Percentiles rank a stretch among this genome's conserved stretches.
Conservation (phyloP, 2,329 filamentous ascomycete genomes). For the Trichoderma koningii region DNA sequence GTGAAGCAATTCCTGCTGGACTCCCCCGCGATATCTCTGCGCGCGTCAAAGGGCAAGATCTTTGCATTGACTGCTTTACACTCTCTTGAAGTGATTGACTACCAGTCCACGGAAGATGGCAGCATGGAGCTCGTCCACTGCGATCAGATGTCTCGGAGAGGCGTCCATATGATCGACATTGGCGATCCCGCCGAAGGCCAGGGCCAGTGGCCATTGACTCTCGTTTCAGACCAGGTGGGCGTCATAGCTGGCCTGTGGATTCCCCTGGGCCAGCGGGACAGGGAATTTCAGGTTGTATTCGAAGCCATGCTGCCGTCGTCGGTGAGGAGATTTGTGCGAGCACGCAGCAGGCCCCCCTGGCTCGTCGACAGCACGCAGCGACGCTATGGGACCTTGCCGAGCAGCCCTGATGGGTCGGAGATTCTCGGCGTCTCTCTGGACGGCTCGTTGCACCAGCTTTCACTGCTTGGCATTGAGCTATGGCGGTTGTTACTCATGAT, state of each 20-base stretch:
- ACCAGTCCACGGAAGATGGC: conserved; percentile 42
- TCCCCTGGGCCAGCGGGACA: conserved; percentile 46
- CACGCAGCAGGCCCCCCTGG: conserved; percentile 57
- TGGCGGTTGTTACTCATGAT: conserved; percentile 73
- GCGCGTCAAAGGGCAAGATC: conserved; percentile 50
- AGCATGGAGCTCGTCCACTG: conserved; percentile 48
- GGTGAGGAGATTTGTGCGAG: conserved; percentile 58
- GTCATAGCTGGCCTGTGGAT: conserved; percentile 55
- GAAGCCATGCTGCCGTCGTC: conserved; percentile 58
- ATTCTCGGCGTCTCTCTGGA: conserved; percentile 68
- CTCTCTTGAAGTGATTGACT: conserved; percentile 59
- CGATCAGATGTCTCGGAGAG: conserved; percentile 49
- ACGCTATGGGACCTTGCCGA: conserved; percentile 48
- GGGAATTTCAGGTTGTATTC: conserved; percentile 53
- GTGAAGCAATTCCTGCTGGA: conserved; percentile 52
- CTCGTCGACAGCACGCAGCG: conserved; percentile 39
- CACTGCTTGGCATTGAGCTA: conserved; percentile 61
- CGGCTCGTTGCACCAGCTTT: conserved; percentile 70
- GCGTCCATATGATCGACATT: conserved; percentile 51
- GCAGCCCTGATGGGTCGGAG: conserved; percentile 50
- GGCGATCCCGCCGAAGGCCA: conserved; percentile 38
- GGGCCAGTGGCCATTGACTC: conserved; percentile 45
- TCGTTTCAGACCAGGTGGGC: conserved; percentile 53
- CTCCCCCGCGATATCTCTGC: conserved; percentile 55
- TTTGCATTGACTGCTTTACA: conserved; percentile 56